Conservation (phyloP, 2,329 filamentous ascomycete genomes). For the Penicillium polonicum region DNA sequence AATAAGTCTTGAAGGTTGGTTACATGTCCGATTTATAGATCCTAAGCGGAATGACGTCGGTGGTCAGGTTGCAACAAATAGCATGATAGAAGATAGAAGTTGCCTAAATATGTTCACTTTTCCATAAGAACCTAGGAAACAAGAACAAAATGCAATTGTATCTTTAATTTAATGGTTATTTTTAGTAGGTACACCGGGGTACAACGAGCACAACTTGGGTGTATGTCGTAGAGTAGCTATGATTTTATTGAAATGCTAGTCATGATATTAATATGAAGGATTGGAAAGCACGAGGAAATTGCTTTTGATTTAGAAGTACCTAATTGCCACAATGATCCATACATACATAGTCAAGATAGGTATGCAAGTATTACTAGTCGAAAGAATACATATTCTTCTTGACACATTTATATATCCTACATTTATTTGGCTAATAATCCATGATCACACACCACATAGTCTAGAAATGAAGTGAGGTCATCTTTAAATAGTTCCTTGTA, state of each 20-base stretch:
- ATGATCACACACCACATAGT: background rate
- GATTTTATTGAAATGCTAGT: background rate
- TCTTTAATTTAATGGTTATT: background rate
- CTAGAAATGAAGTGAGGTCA: background rate
- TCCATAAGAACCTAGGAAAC: background rate
- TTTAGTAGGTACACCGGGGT: background rate
- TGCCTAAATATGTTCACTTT: background rate
- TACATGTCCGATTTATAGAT: slow-evolving; percentile 14
- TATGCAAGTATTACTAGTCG: background rate
- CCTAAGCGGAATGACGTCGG: slow-evolving; percentile 22
- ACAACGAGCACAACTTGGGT: background rate
- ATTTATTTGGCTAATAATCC: background rate
- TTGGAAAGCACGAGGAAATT: too few relatives aligned
- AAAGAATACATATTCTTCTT: background rate
- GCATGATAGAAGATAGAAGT: background rate
- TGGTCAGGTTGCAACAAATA: slow-evolving; percentile 9
- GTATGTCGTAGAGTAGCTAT: background rate
- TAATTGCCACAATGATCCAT: background rate
- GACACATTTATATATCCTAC: background rate
- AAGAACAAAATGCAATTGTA: background rate
- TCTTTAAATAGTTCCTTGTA: background rate
- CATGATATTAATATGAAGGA: background rate
- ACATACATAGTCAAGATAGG: background rate
- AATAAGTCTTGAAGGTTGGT: background rate
- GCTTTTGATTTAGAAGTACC: background rate